Percentiles rank a stretch among this genome's conserved stretches.
phyloP scores from a whole-genome alignment of 140 eudicot species.

The Flaveria floridana region DNA sequence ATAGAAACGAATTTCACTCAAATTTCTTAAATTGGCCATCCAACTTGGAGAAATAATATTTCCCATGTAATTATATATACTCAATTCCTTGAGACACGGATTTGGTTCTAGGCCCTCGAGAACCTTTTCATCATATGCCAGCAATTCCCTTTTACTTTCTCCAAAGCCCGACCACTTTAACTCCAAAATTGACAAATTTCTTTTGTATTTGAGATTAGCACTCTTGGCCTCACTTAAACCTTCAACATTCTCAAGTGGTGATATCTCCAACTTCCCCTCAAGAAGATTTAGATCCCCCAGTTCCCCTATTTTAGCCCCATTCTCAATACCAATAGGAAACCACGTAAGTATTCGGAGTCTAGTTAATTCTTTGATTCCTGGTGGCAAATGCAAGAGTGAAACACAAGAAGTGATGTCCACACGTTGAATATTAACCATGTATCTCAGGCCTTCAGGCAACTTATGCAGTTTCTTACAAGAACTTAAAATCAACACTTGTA shows the following conservation, averaged over 20 bases:
- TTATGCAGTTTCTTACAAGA: background rate
- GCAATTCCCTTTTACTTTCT: background rate
- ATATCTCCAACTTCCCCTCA: background rate
- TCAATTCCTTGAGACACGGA: constrained; percentile 2
- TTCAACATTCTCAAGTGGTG: constrained; percentile 4
- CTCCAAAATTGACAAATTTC: background rate
- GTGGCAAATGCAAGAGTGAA: background rate
- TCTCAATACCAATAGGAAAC: background rate
- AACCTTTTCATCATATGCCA: background rate
- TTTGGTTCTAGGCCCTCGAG: constrained; percentile 23
- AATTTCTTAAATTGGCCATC: background rate
- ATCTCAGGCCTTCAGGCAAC: constrained; percentile 15
- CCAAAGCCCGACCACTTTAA: background rate
- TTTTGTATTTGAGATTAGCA: constrained; percentile 20
- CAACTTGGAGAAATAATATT: constrained; percentile 9
- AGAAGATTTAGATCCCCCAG: constrained; percentile 19
- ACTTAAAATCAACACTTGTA: background rate
- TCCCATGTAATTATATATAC: background rate
- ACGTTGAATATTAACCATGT: constrained; percentile 5
- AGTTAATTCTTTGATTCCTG: background rate
- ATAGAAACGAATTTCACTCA: background rate
- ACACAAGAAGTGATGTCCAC: background rate
- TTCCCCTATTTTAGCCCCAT: constrained; percentile 4
- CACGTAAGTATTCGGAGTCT: background rate
- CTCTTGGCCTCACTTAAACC: constrained; percentile 6